Evolutionary conservation across 345 rosid species (phyloP).

Genomic region (Gossypium rotundifolium): DNA sequence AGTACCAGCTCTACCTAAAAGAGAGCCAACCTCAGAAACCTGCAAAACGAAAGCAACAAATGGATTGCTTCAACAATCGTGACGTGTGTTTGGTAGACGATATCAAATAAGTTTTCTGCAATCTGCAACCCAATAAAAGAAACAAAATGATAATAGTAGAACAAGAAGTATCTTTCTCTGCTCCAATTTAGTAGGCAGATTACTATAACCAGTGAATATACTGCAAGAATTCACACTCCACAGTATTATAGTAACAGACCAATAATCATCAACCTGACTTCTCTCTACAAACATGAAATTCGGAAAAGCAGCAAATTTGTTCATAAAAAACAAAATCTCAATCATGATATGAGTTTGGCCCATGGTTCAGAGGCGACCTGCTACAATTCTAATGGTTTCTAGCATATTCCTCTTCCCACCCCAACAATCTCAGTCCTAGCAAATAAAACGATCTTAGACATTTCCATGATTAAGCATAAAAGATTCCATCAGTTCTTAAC

Average conservation of each 20-base stretch:
- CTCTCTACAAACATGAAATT: neutral
- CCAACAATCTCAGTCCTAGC: neutral
- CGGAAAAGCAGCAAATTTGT: neutral
- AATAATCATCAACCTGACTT: neutral
- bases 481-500: neutral
- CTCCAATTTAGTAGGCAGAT: neutral
- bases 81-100: neutral
- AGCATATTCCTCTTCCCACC: neutral
- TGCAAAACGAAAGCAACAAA: slow-evolving; percentile 26
- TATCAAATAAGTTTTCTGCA: neutral
- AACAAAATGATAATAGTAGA: neutral
- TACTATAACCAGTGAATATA: neutral
- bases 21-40: slow-evolving; percentile 94
- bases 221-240: neutral
- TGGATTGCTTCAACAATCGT: neutral
- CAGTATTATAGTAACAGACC: neutral
- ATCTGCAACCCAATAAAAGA: neutral
- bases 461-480: neutral
- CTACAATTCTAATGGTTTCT: neutral
- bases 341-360: neutral
- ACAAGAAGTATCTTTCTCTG: neutral
- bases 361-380: neutral
- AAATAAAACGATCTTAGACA: neutral
- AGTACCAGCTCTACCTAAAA: slow-evolving; percentile 86
- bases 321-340: neutral